phyloP scores from a whole-genome alignment of 495 filamentous ascomycete species.

The Patellaria atrata region DNA sequence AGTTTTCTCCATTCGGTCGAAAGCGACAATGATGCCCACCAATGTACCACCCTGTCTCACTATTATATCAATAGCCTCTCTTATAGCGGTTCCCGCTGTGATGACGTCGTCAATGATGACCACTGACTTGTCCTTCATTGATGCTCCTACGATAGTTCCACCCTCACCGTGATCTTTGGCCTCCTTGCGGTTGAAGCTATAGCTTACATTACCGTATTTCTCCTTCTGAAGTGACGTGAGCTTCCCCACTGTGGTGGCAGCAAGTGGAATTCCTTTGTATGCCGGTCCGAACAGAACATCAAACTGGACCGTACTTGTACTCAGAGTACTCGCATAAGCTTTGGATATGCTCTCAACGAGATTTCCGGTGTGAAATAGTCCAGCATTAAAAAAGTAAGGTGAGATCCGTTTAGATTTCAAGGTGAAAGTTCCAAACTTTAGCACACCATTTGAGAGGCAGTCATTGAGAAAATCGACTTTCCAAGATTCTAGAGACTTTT shows the following conservation, averaged over 20 bases:
- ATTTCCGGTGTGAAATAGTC: conserved; percentile 62
- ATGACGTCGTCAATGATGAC: conserved; percentile 93
- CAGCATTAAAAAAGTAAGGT: conserved; percentile 98
- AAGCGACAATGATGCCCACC: conserved; percentile 69
- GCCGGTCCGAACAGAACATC: conserved; percentile 73
- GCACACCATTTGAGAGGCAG: conserved; percentile 55
- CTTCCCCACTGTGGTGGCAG: conserved; percentile 53
- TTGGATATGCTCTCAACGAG: conserved; percentile 57
- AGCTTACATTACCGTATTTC: conserved; percentile 46
- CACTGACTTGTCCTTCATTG: conserved; percentile 67
- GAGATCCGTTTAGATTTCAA: conserved; percentile 86
- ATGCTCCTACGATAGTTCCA: conserved; percentile 76
- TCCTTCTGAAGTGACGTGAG: conserved; percentile 46
- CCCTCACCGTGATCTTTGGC: conserved; percentile 89
- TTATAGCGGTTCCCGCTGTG: conserved; percentile 83
- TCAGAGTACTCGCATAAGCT: conserved; percentile 68
- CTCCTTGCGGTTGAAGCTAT: conserved; percentile 91
- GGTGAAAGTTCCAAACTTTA: conserved; percentile 77
- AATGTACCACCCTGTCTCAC: conserved; percentile 64
- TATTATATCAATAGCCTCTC: conserved; percentile 79
- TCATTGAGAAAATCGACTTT: conserved; percentile 59
- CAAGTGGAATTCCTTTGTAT: conserved; percentile 90
- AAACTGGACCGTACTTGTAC: conserved; percentile 33
- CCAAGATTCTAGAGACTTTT: conserved; percentile 19
- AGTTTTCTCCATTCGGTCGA: conserved; percentile 80